phyloP scores from a whole-genome alignment of 2,329 filamentous ascomycete species.

The Beauveria pseudobassiana region DNA sequence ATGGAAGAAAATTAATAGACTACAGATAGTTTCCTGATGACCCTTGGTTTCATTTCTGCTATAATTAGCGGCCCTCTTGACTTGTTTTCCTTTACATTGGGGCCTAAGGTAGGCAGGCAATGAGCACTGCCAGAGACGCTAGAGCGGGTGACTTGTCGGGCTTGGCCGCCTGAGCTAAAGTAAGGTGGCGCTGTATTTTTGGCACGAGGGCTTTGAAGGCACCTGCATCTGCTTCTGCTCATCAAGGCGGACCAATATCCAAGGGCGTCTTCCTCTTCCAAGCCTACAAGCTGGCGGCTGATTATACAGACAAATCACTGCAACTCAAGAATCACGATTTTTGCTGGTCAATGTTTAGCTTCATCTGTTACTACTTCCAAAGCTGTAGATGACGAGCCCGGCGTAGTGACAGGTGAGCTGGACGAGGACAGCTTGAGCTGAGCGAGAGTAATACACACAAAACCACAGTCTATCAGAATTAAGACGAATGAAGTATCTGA shows the following conservation, averaged over 20 bases:
- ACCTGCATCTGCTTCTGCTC: background rate
- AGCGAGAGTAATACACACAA: background rate
- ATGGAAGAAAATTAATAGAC: no score
- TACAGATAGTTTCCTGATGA: background rate
- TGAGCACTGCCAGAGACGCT: background rate
- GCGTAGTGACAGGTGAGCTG: background rate
- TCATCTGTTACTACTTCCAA: background rate
- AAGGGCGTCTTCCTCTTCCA: background rate
- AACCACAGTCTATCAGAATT: background rate
- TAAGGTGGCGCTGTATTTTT: no score
- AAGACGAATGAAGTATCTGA: background rate
- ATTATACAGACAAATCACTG: background rate
- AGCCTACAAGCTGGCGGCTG: constrained; percentile 2
- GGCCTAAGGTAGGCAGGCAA: background rate
- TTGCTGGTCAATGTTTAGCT: no score
- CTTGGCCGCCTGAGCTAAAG: no score
- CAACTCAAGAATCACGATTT: no score
- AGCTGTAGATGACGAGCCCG: background rate
- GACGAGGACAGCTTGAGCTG: background rate
- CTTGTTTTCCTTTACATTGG: background rate
- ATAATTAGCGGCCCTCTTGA: background rate
- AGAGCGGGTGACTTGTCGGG: no score
- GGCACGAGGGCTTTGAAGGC: background rate
- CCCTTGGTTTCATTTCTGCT: background rate
- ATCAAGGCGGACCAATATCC: background rate